Conservation (phyloP, 805 yeast genomes). For the Metschnikowia kofuensis region DNA sequence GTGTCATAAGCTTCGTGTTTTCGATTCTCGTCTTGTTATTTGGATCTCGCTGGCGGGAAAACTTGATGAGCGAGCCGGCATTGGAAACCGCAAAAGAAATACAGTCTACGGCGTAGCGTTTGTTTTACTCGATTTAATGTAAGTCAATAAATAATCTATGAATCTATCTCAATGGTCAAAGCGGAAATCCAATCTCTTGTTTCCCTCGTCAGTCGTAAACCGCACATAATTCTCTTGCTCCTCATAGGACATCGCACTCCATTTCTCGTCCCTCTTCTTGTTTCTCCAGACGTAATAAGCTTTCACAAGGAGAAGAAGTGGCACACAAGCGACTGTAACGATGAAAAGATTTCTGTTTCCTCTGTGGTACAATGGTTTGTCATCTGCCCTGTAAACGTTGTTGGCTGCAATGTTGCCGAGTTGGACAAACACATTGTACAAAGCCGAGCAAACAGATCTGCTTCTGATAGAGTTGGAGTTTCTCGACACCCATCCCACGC, state of each 20-base stretch:
- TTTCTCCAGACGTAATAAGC: slow-evolving; percentile 43
- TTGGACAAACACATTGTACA: slow-evolving; percentile 65
- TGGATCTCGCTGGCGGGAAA: slow-evolving; percentile 11
- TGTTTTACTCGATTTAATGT: background rate
- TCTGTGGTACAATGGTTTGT: slow-evolving; percentile 55
- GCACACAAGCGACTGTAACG: slow-evolving; percentile 27
- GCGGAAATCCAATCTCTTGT: slow-evolving; percentile 52
- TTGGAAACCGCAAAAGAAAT: background rate
- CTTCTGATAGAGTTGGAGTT: slow-evolving; percentile 62
- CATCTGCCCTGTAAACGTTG: slow-evolving; percentile 55
- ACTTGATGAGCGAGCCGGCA: background rate
- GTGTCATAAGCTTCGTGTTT: slow-evolving; percentile 9
- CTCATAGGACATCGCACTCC: slow-evolving; percentile 50
- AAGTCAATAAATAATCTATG: background rate
- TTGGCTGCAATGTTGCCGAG: slow-evolving; percentile 52
- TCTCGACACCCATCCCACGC: slow-evolving; percentile 59
- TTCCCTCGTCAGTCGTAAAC: slow-evolving; percentile 52
- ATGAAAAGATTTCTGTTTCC: slow-evolving; percentile 47
- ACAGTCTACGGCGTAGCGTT: background rate
- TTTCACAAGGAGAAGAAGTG: slow-evolving; percentile 26
- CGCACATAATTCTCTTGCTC: slow-evolving; percentile 48
- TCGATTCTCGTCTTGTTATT: slow-evolving; percentile 9
- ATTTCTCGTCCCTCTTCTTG: slow-evolving; percentile 40
- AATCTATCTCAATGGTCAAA: slow-evolving; percentile 24
- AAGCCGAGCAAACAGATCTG: slow-evolving; percentile 62